Base-by-base conservation (phyloP, 768 basidiomycete genomes). In the Coprinopsis strossmayeri region DNA sequence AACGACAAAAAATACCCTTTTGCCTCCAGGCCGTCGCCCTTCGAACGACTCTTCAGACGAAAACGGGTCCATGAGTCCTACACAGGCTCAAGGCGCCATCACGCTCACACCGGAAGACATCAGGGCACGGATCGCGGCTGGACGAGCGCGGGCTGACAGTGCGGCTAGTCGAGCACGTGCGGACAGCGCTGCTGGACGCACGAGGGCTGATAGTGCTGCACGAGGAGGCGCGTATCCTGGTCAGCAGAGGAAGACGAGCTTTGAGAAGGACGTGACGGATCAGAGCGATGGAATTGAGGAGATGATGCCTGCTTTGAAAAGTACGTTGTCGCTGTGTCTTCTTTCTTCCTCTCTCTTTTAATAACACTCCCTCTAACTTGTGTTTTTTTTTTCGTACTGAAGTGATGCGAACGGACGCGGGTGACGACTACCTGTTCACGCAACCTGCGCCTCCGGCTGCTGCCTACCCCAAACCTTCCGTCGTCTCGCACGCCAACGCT, bases 331-430 rank as follows among this genome's bases (percentile, higher is more conserved):
- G 12, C 10, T 34, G 18, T 18, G n/a, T 25, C 24, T 34, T 18
- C 3, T 43, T 42, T 38, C 24, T 13, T 48, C 28, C 23, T 38
- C 13, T 48, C 13, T 5, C 21, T 3, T 27, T 40, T 4, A 10
- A 3, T 26, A 5, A 11, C 39, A 17, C 4, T 20, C 26, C 5
- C 18, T 17, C n/a, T 5, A 7, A 15, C 25, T 40, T 5, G 11
- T 46, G 45, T 11, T 5, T 25, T 23, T 5, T 24, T 17, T 25
- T 25, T 25, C 23, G 7, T 44, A 34, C 9, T 51, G 5, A 49
- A 87, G 84, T 89, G 75, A 87, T 90, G 84, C 84, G 84, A 54
- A 83, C 79, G 2, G 57, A 60, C 15, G 63, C 59, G 40, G 10
- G 11, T 4, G 68, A 70, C 40, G 72, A 77, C 18, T 77, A 74